phyloP scores from a whole-genome alignment of 345 rosid species.

The Arabis alpina region DNA sequence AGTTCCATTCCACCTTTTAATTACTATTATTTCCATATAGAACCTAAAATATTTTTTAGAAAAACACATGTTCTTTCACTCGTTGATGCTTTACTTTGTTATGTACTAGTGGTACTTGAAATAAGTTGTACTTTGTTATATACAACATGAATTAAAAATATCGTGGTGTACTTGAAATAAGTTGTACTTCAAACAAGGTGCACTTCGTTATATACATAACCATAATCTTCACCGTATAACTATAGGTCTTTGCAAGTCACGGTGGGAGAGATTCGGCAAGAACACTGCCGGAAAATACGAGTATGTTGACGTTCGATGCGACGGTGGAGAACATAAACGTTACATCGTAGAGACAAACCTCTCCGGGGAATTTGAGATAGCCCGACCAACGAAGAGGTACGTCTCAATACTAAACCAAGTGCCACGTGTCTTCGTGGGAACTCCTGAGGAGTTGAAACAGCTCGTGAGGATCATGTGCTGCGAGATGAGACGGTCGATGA shows the following conservation, averaged over 20 bases:
- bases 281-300: constrained; percentile 64
- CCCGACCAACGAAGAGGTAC: constrained; percentile 63
- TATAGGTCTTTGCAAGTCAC: constrained; percentile 82
- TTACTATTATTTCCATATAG: not conserved
- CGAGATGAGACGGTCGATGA: constrained; percentile 63
- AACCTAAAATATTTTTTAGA: no score
- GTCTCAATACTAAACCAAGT: constrained; percentile 46
- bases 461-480: constrained; percentile 65
- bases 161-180: no score
- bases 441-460: constrained; percentile 54
- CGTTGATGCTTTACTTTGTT: no score
- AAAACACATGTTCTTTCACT: no score
- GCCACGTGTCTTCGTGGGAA: constrained; percentile 63
- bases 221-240: not conserved
- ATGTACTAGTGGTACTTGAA: no score
- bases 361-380: constrained; percentile 63
- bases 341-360: constrained; percentile 65
- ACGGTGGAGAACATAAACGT: constrained; percentile 44
- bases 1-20: not conserved
- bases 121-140: no score
- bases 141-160: no score
- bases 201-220: not conserved
- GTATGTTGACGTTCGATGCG: constrained; percentile 59
- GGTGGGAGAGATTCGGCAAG: constrained; percentile 65
- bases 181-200: no score